These are phyloP conservation scores for Brettanomyces anomalus DNA, from an alignment of 805 yeast species.

Conservation along the genomic window DNA sequence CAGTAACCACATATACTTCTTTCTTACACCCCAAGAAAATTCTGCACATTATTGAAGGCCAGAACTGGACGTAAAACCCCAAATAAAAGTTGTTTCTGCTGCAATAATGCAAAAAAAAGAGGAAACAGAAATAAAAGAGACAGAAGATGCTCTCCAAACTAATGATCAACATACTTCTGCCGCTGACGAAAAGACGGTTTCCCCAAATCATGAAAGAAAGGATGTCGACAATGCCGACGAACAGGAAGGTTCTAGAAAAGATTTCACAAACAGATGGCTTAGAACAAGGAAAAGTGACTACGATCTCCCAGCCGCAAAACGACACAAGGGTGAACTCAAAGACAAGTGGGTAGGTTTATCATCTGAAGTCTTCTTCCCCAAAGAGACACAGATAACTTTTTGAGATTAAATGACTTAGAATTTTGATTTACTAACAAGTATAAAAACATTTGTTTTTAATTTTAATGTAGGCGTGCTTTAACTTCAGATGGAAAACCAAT, in stretches of 20 bases:
- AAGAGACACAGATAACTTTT: too few relatives aligned
- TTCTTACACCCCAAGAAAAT: too few relatives aligned
- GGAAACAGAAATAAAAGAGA: background rate
- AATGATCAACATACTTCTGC: too few relatives aligned
- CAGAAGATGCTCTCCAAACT: background rate
- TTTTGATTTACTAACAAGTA: background rate
- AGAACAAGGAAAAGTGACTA: conserved; percentile 21
- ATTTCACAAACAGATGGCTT: conserved; percentile 13
- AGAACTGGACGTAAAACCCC: too few relatives aligned
- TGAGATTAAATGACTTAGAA: background rate
- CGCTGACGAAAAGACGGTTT: background rate
- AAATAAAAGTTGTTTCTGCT: too few relatives aligned
- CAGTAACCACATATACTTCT: too few relatives aligned
- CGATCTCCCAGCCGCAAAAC: conserved; percentile 11
- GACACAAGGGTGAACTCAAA: conserved; percentile 25
- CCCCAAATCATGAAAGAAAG: background rate
- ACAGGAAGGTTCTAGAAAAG: conserved; percentile 4
- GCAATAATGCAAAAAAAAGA: too few relatives aligned
- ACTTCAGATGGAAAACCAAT: conserved; percentile 59
- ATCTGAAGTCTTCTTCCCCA: background rate
- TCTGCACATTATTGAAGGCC: too few relatives aligned
- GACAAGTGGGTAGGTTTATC: conserved; percentile 51
- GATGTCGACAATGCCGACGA: background rate
- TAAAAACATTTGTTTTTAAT: conserved; percentile 8
- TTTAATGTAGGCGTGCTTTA: conserved; percentile 29